A percentile compares a stretch with the other conserved stretches of the same genome.
These are phyloP conservation scores for Lasiosphaeria ovina DNA, from an alignment of 495 filamentous ascomycete species.

Conservation along the genomic window DNA sequence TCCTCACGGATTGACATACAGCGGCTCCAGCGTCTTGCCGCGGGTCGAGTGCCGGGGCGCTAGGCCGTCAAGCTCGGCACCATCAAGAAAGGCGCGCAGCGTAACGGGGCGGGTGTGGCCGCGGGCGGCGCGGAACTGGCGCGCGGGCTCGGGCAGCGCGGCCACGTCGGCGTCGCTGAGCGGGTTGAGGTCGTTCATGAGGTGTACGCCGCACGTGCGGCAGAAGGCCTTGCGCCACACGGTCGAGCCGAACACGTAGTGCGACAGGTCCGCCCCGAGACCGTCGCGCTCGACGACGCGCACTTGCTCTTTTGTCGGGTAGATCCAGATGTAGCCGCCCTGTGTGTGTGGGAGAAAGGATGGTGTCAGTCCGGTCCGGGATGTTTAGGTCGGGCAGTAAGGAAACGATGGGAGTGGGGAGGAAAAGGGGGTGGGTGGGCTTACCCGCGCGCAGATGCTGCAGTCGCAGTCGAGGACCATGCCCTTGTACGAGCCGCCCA, in stretches of 20 bases:
- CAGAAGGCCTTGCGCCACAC: slow-evolving; percentile 42
- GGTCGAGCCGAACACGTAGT: slow-evolving; percentile 33
- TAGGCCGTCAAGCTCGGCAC: slow-evolving; percentile 28
- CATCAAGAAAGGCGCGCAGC: slow-evolving; percentile 31
- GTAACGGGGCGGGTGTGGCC: slow-evolving; percentile 24
- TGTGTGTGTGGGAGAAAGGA: slow-evolving; percentile 3
- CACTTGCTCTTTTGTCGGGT: slow-evolving; percentile 31
- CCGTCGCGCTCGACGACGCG: slow-evolving; percentile 26
- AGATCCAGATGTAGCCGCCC: slow-evolving; percentile 37
- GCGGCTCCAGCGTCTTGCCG: slow-evolving; percentile 21
- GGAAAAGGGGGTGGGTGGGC: slow-evolving; percentile 5
- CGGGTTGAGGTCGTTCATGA: slow-evolving; percentile 24
- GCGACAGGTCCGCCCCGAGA: slow-evolving; percentile 26
- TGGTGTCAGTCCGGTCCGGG: not conserved
- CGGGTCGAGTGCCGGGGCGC: slow-evolving; percentile 17
- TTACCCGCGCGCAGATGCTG: slow-evolving; percentile 43
- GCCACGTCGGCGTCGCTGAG: slow-evolving; percentile 26
- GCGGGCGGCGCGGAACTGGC: slow-evolving; percentile 5
- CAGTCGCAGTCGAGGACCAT: slow-evolving; percentile 41
- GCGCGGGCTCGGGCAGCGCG: slow-evolving; percentile 20
- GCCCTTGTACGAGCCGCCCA: slow-evolving; percentile 27
- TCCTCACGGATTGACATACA: slow-evolving; percentile 38
- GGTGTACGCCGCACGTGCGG: slow-evolving; percentile 41
- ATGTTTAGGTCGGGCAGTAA: not conserved
- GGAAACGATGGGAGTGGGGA: not conserved